Conservation (phyloP, 495 filamentous ascomycete genomes). For the Chaetomium cochliodes region DNA sequence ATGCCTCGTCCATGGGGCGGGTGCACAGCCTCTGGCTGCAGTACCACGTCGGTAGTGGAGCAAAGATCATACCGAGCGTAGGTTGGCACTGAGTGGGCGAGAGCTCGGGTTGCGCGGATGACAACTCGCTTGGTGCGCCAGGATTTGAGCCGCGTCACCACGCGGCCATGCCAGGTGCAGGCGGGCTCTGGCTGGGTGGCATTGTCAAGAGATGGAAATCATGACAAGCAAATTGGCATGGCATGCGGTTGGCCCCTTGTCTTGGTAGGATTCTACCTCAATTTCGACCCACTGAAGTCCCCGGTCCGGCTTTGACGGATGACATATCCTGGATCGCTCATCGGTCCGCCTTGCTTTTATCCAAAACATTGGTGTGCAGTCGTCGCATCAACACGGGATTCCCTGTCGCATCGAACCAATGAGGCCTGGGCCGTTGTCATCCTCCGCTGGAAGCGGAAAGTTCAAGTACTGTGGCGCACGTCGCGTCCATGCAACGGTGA, state of each 20-base stretch:
- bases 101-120: background rate
- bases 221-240: background rate
- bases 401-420: background rate
- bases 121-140: background rate
- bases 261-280: background rate
- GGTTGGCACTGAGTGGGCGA: too few relatives aligned
- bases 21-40: background rate
- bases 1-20: too few relatives aligned
- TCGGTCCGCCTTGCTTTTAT: constrained; percentile 2
- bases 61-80: background rate
- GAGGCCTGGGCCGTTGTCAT: background rate
- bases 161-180: too few relatives aligned
- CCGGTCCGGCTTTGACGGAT: background rate
- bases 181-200: background rate
- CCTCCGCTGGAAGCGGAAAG: background rate
- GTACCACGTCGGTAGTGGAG: background rate
- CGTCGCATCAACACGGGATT: background rate
- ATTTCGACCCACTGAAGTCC: background rate
- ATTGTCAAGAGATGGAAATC: background rate
- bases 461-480: background rate
- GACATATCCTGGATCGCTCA: background rate
- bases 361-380: background rate
- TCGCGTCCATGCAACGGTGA: background rate
- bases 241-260: background rate
- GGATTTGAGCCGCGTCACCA: background rate